These are phyloP conservation scores for Phanerochaete sordida DNA, from an alignment of 768 basidiomycete genomes.

Conservation along the genomic window DNA sequence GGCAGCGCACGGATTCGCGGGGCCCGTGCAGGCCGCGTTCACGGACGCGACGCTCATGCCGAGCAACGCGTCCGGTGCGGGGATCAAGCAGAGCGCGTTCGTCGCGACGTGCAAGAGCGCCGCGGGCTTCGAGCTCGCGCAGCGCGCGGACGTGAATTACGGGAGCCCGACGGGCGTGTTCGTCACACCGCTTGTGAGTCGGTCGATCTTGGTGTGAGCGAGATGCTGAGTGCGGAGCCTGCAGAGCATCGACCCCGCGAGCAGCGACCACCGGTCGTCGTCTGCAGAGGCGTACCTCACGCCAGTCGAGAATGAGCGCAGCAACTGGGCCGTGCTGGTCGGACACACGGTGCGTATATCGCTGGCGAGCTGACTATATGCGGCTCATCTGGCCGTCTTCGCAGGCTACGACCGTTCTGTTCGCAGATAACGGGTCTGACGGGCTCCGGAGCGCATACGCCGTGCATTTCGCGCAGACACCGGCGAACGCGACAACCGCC, in stretches of 20 bases:
- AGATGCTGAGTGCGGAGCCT: no score
- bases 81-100: background rate
- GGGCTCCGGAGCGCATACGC: background rate
- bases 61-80: background rate
- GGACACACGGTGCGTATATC: slow-evolving; percentile 4
- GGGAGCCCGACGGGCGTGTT: background rate
- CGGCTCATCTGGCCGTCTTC: no score
- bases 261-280: slow-evolving; percentile 39
- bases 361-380: no score
- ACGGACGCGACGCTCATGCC: background rate
- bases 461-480: background rate
- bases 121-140: background rate
- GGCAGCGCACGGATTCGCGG: slow-evolving; percentile 23
- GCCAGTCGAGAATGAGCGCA: slow-evolving; percentile 43
- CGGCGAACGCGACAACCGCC: background rate
- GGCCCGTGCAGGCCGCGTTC: slow-evolving; percentile 20
- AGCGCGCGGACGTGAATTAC: background rate
- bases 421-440: background rate
- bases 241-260: background rate
- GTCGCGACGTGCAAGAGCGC: background rate
- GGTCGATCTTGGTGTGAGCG: no score
- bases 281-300: slow-evolving; percentile 52
- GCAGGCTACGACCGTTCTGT: background rate
- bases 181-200: background rate
- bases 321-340: slow-evolving; percentile 47